Evolutionary conservation across 2,329 filamentous ascomycete genomes (phyloP).

Genomic region (Fusarium anguioides): DNA sequence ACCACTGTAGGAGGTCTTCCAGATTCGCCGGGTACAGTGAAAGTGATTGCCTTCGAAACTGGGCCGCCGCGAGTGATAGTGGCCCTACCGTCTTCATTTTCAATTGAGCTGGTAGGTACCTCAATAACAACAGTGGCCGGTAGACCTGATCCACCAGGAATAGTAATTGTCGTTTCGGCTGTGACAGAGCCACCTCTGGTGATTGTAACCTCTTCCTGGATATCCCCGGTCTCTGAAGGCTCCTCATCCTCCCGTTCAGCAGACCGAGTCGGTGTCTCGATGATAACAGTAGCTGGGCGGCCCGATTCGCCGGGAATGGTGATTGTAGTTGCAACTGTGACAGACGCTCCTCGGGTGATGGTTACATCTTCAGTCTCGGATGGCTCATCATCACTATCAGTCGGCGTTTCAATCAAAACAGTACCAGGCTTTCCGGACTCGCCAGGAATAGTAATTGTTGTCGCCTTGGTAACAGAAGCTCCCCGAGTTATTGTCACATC

Average conservation of each 20-base stretch:
- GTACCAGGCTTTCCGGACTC: background rate
- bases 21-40: background rate
- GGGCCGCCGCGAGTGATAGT: background rate
- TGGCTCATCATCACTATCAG: background rate
- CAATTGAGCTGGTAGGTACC: background rate
- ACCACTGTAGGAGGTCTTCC: background rate
- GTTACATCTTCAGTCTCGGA: background rate
- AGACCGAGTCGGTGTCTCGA: background rate
- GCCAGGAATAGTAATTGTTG: background rate
- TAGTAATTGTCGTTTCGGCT: background rate
- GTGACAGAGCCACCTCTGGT: background rate
- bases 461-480: too few relatives aligned
- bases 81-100: background rate
- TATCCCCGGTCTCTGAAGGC: background rate
- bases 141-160: background rate
- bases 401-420: conserved; percentile 8
- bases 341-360: background rate
- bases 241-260: too few relatives aligned
- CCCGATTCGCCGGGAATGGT: background rate
- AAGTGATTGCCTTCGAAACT: background rate
- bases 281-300: background rate
- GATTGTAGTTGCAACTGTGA: background rate
- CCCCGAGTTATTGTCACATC: too few relatives aligned
- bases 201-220: background rate
- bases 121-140: conserved; percentile 4